phyloP scores from a whole-genome alignment of 345 rosid genomes.

The Moringa oleifera region DNA sequence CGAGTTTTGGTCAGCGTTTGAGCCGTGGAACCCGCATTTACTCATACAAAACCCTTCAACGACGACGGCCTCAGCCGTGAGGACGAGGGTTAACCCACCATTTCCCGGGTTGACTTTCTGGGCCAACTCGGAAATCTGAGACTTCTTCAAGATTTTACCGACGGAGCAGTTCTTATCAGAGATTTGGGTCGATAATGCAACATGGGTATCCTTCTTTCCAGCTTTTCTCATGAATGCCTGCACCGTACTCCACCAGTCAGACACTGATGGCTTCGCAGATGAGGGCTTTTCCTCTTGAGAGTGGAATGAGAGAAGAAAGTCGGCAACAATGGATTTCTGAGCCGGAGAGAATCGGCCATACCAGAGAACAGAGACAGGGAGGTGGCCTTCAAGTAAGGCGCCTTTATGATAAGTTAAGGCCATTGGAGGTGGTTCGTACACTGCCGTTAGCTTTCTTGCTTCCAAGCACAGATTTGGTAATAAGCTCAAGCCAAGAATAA shows the following conservation, averaged over 20 bases:
- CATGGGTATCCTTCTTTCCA: constrained; percentile 13
- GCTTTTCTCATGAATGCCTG: constrained; percentile 28
- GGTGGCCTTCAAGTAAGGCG: constrained; percentile 26
- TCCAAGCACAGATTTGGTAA: constrained; percentile 6
- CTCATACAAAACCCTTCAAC: constrained; percentile 43
- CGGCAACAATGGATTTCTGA: constrained; percentile 28
- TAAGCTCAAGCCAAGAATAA: constrained; percentile 4
- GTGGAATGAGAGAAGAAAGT: constrained; percentile 25
- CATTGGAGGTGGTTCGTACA: constrained; percentile 22
- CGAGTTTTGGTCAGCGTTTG: constrained; percentile 6
- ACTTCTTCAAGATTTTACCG: constrained; percentile 24
- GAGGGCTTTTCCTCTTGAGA: not conserved
- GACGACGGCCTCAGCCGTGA: constrained; percentile 33
- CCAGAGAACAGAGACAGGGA: constrained; percentile 31
- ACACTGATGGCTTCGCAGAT: constrained; percentile 15
- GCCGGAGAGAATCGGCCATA: constrained; percentile 29
- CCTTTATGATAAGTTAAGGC: constrained; percentile 30
- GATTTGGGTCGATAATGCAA: constrained; percentile 17
- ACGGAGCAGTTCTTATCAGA: constrained; percentile 25
- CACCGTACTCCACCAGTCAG: constrained; percentile 29
- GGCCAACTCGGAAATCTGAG: constrained; percentile 21
- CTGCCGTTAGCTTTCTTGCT: constrained; percentile 19
- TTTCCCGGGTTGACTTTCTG: constrained; percentile 7
- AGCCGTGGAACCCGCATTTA: constrained; percentile 38
- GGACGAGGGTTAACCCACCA: constrained; percentile 25